Evolutionary conservation across 176 grass and related monocot genomes (phyloP).

Genomic region (Phyllostachys edulis): DNA sequence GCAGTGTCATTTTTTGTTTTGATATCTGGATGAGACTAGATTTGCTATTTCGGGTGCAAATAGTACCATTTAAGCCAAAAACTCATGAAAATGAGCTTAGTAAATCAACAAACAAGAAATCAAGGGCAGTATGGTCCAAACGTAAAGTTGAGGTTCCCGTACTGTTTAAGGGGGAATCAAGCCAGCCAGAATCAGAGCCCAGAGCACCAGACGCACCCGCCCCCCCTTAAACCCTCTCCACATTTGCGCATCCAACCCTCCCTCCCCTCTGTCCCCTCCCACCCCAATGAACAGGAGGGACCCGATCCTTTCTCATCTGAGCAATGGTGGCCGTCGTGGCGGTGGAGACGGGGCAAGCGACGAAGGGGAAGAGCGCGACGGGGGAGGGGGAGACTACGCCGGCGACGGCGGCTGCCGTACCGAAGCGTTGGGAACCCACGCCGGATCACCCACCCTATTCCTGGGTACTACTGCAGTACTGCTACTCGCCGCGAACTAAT

Average conservation of each 20-base stretch:
- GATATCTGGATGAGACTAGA: too few species aligned
- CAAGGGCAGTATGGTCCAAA: not conserved
- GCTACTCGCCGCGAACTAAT: not conserved
- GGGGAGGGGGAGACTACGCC: not conserved
- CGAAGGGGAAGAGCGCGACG: not conserved
- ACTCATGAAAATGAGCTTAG: too few species aligned
- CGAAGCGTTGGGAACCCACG: slow-evolving; percentile 4
- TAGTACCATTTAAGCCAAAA: too few species aligned
- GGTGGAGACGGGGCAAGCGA: not conserved
- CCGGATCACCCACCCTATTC: slow-evolving; percentile 57
- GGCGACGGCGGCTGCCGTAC: not conserved
- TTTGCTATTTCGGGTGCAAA: too few species aligned
- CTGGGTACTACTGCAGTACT: slow-evolving; percentile 49
- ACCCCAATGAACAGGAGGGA: not conserved
- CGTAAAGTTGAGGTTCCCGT: not conserved
- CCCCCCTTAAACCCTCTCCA: slow-evolving; percentile 22
- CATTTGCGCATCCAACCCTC: not conserved
- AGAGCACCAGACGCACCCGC: not conserved
- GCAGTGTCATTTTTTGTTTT: too few species aligned
- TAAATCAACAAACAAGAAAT: not conserved
- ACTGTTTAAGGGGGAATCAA: too few species aligned
- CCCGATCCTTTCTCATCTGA: not conserved
- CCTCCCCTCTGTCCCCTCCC: not conserved
- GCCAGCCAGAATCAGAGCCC: not conserved
- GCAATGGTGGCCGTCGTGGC: slow-evolving; percentile 13